Evolutionary conservation across 202 grass and related monocot genomes (phyloP), one percentile per base, ranked within the genome.

Genomic region (Cymbopogon flexuosus): DNA sequence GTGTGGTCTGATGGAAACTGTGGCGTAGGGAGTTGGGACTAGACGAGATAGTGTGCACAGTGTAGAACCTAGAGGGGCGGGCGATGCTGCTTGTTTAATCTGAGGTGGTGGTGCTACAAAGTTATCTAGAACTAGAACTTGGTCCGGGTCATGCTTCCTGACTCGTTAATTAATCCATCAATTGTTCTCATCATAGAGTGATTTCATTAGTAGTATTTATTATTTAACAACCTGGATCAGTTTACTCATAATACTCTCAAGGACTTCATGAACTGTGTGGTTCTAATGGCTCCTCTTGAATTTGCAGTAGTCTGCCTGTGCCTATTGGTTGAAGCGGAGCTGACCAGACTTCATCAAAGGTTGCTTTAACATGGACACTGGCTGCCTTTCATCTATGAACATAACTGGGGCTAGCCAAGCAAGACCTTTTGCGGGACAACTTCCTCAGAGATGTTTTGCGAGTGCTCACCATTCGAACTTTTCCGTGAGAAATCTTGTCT

Each of bases 301-400:
- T 57, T 27, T 73, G 72, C 83, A 89, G 78, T 8, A 8, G 16
- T 60, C 34, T 1, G 30, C 9, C 27, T 8, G 39, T 39, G 4
- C 30, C 2, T n/a, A 4, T 63, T 35, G 13, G 18, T 52, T 21
- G 5, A 74, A 74, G 22, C n/a, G 23, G 33, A 66, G 51, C 57
- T 78, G 41, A 74, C 16, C 31, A 45, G 33, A 52, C 66, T 65
- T 16, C 68, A 47, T 33, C 39, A 56, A 46, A 4, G 10, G 60
- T 3, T 42, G 76, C 8, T 77, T 84, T 35, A 39, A 18, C 19
- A 98, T 98, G 96, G 87, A 91, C 65, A 81, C 86, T 49, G 69
- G 86, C 64, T 93, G 68, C 22, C 58, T 91, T 10, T 88, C 87
- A 54, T 83, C 92, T 69, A 63, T 92, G 80, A 90, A 87, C 75